phyloP scores from a whole-genome alignment of 805 yeast species.

The Metschnikowia colocasiae region DNA sequence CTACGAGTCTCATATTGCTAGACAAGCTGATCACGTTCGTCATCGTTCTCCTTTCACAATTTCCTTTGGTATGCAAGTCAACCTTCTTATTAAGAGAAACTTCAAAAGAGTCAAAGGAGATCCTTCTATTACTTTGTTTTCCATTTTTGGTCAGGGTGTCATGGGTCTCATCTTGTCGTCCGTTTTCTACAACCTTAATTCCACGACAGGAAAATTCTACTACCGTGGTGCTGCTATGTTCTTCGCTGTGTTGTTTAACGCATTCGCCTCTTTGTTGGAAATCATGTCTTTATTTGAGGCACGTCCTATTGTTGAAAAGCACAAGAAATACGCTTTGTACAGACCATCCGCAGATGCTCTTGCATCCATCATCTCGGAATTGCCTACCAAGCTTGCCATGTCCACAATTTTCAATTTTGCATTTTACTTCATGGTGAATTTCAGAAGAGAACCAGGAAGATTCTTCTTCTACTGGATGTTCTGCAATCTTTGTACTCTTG shows the following conservation, averaged over 20 bases:
- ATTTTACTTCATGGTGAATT: conserved; percentile 29
- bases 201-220: conserved; percentile 52
- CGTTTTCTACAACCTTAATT: conserved; percentile 49
- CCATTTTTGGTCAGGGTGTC: conserved; percentile 49
- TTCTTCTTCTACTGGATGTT: conserved; percentile 38
- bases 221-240: conserved; percentile 63
- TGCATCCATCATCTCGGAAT: conserved; percentile 54
- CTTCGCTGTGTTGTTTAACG: conserved; percentile 58
- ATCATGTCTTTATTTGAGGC: conserved; percentile 55
- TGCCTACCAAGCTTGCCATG: conserved; percentile 53
- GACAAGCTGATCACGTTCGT: conserved; percentile 38
- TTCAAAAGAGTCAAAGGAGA: conserved; percentile 54
- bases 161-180: conserved; percentile 63
- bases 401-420: conserved; percentile 32
- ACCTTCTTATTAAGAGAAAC: conserved; percentile 52
- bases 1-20: conserved; percentile 29
- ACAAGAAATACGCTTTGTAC: conserved; percentile 66
- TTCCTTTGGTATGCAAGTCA: conserved; percentile 27
- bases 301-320: conserved; percentile 67
- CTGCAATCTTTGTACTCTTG: conserved; percentile 20
- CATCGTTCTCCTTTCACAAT: conserved; percentile 36
- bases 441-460: conserved; percentile 34
- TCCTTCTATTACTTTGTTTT: conserved; percentile 49
- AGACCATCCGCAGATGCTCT: conserved; percentile 73
- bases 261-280: conserved; percentile 58